Conservation (phyloP, 495 filamentous ascomycete genomes). For the Cercophora scortea region DNA sequence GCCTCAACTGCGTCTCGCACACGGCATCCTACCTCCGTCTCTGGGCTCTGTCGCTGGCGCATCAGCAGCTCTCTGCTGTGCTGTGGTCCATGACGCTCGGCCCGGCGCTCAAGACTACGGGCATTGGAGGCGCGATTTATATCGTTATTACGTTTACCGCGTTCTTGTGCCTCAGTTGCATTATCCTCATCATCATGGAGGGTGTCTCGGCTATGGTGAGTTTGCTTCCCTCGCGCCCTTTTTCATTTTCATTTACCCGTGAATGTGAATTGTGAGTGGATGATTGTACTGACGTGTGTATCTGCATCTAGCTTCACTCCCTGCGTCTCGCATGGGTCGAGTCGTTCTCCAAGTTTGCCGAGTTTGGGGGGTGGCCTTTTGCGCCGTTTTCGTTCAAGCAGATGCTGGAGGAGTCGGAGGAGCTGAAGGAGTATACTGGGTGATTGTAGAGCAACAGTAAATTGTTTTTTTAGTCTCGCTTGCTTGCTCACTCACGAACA, state of each 20-base stretch:
- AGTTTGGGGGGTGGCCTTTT: slow-evolving; percentile 89
- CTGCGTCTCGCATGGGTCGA: slow-evolving; percentile 98
- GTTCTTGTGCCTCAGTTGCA: slow-evolving; percentile 81
- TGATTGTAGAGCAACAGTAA: slow-evolving; percentile 7
- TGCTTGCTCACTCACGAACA: too few species aligned
- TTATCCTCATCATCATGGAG: slow-evolving; percentile 57
- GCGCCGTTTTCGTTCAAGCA: slow-evolving; percentile 85
- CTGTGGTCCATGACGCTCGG: slow-evolving; percentile 94
- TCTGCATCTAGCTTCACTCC: slow-evolving; percentile 59
- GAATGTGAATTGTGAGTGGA: neutral
- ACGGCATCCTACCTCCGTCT: slow-evolving; percentile 98
- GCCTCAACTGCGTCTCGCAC: slow-evolving; percentile 97
- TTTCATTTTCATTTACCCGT: neutral
- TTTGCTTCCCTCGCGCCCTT: slow-evolving; percentile 11
- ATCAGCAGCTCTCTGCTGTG: slow-evolving; percentile 94
- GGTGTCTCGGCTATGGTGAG: slow-evolving; percentile 43
- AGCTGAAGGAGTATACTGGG: slow-evolving; percentile 37
- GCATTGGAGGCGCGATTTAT: slow-evolving; percentile 65
- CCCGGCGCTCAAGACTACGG: slow-evolving; percentile 58
- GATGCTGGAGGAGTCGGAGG: slow-evolving; percentile 76
- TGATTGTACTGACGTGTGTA: neutral
- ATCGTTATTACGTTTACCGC: slow-evolving; percentile 71
- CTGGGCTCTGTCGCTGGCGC: slow-evolving; percentile 94
- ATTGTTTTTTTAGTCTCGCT: too few species aligned
- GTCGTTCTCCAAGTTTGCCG: slow-evolving; percentile 99